Conservation (phyloP, 2,329 filamentous ascomycete genomes). For the Ascochyta viciae-villosae region DNA sequence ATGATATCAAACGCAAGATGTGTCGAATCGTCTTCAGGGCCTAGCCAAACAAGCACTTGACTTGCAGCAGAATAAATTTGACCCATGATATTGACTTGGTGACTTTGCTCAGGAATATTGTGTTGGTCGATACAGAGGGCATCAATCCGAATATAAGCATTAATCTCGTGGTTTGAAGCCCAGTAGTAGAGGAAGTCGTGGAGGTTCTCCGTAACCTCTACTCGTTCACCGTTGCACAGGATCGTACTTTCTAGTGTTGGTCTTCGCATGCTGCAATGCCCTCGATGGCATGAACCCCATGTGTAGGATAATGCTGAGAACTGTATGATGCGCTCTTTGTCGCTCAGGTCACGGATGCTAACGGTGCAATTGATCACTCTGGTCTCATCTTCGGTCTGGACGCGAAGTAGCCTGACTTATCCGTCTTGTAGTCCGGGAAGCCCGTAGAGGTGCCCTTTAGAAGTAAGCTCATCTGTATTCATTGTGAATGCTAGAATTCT, state of each 20-base stretch:
- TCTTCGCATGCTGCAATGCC: not conserved
- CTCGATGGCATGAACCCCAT: conserved; percentile 19
- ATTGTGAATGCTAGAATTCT: no score
- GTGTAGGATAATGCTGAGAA: conserved; percentile 29
- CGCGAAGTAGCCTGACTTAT: conserved; percentile 18
- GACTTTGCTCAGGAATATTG: conserved; percentile 10
- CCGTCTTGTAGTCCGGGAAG: not conserved
- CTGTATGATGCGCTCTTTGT: not conserved
- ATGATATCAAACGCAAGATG: conserved; percentile 16
- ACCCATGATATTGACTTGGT: conserved; percentile 21
- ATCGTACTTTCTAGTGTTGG: not conserved
- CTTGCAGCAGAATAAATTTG: conserved; percentile 19
- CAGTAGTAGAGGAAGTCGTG: conserved; percentile 22
- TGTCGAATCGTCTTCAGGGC: conserved; percentile 18
- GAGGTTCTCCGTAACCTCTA: conserved; percentile 19
- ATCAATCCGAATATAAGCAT: conserved; percentile 21
- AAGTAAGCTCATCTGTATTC: no score
- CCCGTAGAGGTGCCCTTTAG: not conserved
- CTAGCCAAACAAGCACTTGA: conserved; percentile 23
- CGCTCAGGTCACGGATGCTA: conserved; percentile 7
- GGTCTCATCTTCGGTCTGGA: not conserved
- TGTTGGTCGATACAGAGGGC: conserved; percentile 25
- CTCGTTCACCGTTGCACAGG: conserved; percentile 14
- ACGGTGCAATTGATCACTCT: conserved; percentile 13
- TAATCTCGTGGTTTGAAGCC: not conserved